A percentile compares a stretch with the other conserved stretches of the same genome.
Conservation (phyloP, 306 rosid species). For the Herpetospermum pedunculosum region DNA sequence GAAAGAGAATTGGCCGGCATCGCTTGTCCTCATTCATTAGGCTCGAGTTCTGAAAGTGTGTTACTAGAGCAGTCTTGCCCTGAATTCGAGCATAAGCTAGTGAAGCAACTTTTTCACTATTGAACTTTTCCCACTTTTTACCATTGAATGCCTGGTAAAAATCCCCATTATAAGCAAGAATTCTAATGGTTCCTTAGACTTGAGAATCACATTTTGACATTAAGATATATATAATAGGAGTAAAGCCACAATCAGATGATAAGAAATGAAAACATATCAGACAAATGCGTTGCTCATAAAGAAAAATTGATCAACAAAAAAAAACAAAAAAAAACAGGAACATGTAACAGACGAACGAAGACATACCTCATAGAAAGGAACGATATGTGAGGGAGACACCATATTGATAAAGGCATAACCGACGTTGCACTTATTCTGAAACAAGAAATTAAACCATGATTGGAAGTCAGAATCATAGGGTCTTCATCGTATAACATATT, state of each 20-base stretch:
- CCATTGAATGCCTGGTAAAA: conserved; percentile 67
- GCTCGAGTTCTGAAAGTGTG: conserved; percentile 90
- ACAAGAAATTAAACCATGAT: conserved; percentile 16
- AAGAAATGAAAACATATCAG: neutral
- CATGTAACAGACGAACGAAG: neutral
- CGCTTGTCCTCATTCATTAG: conserved; percentile 91
- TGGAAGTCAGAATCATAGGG: conserved; percentile 6
- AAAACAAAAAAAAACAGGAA: neutral
- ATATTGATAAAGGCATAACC: conserved; percentile 96
- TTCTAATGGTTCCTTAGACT: neutral
- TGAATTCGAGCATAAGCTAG: conserved; percentile 90
- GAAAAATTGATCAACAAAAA: no score
- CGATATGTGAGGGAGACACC: conserved; percentile 79
- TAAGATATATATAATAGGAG: neutral
- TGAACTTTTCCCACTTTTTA: conserved; percentile 90
- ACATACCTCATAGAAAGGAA: conserved; percentile 66
- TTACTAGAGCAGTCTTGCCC: conserved; percentile 86
- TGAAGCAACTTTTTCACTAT: conserved; percentile 88
- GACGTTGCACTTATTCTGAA: conserved; percentile 93
- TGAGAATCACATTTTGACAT: neutral
- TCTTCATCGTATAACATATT: neutral
- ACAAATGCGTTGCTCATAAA: neutral
- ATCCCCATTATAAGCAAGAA: neutral
- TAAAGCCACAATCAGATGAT: neutral
- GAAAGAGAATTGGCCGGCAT: conserved; percentile 86